Conservation (phyloP, 768 basidiomycete species). For the Hericium erinaceus region DNA sequence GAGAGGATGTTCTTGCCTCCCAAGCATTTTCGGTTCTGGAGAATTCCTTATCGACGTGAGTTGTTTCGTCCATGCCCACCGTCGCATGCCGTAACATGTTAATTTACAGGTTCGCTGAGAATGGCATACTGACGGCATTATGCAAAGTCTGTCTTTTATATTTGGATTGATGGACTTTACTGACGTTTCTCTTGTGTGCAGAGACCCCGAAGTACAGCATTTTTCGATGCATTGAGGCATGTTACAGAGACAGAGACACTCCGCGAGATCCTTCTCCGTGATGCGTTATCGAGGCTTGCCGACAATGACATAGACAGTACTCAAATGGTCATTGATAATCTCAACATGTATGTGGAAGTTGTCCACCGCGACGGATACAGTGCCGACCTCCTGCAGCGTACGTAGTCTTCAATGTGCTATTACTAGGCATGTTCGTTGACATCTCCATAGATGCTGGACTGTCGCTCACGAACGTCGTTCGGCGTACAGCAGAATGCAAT, state of each 20-base stretch:
- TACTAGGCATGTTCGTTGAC: background rate
- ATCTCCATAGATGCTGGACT: constrained; percentile 41
- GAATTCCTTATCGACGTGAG: constrained; percentile 39
- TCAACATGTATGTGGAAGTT: constrained; percentile 46
- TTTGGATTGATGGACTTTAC: background rate
- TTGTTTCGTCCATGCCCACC: constrained; percentile 4
- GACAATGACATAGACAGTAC: constrained; percentile 37
- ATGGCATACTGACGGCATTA: constrained; percentile 47
- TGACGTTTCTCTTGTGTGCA: background rate
- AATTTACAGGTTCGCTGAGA: constrained; percentile 40
- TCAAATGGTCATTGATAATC: constrained; percentile 47
- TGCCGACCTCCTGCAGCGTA: constrained; percentile 47
- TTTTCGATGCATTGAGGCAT: constrained; percentile 6
- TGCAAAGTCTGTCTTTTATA: constrained; percentile 38
- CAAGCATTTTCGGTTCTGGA: constrained; percentile 52
- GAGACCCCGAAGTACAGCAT: constrained; percentile 1
- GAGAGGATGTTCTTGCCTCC: constrained; percentile 47
- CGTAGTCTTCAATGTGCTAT: constrained; percentile 15
- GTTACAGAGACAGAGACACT: constrained; percentile 18
- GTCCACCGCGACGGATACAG: constrained; percentile 48
- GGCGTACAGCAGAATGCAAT: constrained; percentile 48
- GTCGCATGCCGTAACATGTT: background rate
- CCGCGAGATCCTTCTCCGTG: constrained; percentile 29
- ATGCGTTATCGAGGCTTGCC: constrained; percentile 37
- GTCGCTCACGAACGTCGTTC: constrained; percentile 41